Evolutionary conservation across 108 stramenopile species (phyloP).

Genomic region (Parietichytrium sp.): DNA sequence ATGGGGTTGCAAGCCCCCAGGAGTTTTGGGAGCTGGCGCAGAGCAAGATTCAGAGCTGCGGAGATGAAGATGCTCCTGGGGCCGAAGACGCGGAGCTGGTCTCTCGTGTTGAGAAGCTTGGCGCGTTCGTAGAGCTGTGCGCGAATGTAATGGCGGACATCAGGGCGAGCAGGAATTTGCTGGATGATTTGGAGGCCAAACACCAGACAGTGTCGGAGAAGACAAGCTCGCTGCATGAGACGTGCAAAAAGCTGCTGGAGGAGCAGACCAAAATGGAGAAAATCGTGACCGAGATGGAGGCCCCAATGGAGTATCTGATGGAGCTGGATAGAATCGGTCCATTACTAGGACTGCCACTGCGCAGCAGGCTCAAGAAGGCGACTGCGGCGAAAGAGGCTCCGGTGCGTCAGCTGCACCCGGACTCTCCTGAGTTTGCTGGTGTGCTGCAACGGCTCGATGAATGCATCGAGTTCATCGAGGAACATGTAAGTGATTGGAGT

Average conservation of each 20-base stretch:
- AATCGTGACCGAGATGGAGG: slow-evolving; percentile 3
- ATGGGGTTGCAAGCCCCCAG: too few species aligned
- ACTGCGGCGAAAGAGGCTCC: neutral
- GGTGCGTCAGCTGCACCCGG: slow-evolving; percentile 13
- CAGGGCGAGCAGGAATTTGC: neutral
- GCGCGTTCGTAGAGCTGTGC: neutral
- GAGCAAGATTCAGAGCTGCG: too few species aligned
- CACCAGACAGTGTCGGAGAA: slow-evolving; percentile 10
- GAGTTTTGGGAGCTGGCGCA: too few species aligned
- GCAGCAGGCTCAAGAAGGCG: neutral
- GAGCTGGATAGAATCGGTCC: slow-evolving; percentile 31
- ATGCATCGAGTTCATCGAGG: slow-evolving; percentile 32
- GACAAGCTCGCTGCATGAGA: slow-evolving; percentile 34
- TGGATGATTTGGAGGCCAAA: neutral
- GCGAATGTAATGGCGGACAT: neutral
- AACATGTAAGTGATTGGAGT: too few species aligned
- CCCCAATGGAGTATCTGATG: neutral
- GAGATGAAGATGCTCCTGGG: too few species aligned
- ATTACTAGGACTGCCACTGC: neutral
- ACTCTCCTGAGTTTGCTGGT: slow-evolving; percentile 2
- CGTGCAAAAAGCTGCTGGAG: neutral
- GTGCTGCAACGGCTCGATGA: slow-evolving; percentile 26
- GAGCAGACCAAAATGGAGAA: slow-evolving; percentile 24
- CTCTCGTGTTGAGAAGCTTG: neutral
- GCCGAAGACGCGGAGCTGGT: too few species aligned